Percentiles rank a stretch among this genome's conserved stretches.
phyloP scores from a whole-genome alignment of 2,329 filamentous ascomycete genomes.

The Sclerotiophoma versabilis region DNA sequence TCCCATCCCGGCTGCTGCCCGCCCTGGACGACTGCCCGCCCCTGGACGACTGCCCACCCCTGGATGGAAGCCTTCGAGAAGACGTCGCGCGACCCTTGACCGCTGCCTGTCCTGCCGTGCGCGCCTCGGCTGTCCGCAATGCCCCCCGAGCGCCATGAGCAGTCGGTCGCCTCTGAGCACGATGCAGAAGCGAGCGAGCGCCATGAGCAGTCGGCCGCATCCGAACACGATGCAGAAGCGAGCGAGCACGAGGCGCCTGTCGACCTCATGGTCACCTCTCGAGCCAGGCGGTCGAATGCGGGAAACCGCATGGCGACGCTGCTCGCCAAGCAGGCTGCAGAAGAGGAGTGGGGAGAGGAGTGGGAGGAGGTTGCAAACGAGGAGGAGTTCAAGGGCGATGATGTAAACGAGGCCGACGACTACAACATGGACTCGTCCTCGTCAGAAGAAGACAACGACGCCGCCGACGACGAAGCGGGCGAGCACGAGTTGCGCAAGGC shows the following conservation, averaged over 20 bases:
- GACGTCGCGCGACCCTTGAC: slow-evolving; percentile 28
- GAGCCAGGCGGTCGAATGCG: slow-evolving; percentile 49
- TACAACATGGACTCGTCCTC: slow-evolving; percentile 82
- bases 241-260: slow-evolving; percentile 39
- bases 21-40: too few species aligned
- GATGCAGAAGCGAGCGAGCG: neutral
- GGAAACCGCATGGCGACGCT: slow-evolving; percentile 52
- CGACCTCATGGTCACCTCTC: slow-evolving; percentile 50
- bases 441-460: slow-evolving; percentile 75
- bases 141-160: slow-evolving; percentile 27
- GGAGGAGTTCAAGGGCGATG: slow-evolving; percentile 59
- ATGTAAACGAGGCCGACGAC: slow-evolving; percentile 68
- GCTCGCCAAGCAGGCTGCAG: slow-evolving; percentile 47
- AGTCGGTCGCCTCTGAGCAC: slow-evolving; percentile 11
- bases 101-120: slow-evolving; percentile 20
- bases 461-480: slow-evolving; percentile 75
- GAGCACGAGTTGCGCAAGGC: slow-evolving; percentile 85
- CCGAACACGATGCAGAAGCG: slow-evolving; percentile 25
- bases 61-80: slow-evolving; percentile 43
- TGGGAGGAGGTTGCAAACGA: slow-evolving; percentile 73
- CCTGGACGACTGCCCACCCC: too few species aligned
- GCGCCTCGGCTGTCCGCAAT: slow-evolving; percentile 23
- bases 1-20: slow-evolving; percentile 11
- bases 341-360: slow-evolving; percentile 53
- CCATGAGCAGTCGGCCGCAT: slow-evolving; percentile 24